Percentiles rank a stretch among this genome's conserved stretches.
phyloP scores from a whole-genome alignment of 257 asterid genomes.

The Solanum medicagineum region DNA sequence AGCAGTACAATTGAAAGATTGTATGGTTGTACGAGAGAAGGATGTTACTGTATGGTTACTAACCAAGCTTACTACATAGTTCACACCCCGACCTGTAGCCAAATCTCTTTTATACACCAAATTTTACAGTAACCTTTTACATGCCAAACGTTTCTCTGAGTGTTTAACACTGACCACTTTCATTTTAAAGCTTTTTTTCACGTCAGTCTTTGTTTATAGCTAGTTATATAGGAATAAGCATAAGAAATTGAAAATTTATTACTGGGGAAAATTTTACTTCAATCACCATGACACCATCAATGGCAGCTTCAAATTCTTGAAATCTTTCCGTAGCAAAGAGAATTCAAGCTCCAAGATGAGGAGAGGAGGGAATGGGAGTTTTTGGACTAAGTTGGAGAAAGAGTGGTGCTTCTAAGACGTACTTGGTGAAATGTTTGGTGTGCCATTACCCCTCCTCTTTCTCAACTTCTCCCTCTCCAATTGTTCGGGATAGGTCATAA shows the following conservation, averaged over 20 bases:
- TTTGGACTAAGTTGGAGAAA: not conserved
- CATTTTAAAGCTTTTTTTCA: not conserved
- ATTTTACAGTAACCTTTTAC: not conserved
- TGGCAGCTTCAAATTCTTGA: not conserved
- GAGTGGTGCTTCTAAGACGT: not conserved
- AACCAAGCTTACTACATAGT: not conserved
- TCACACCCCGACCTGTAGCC: not conserved
- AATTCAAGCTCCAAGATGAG: not conserved
- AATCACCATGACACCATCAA: not conserved
- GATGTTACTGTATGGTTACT: not conserved
- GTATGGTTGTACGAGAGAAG: not conserved
- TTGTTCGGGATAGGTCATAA: too few relatives aligned
- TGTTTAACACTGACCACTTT: not conserved
- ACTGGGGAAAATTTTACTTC: not conserved
- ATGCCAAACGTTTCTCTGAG: not conserved
- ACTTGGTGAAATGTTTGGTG: not conserved
- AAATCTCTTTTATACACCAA: not conserved
- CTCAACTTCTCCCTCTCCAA: too few relatives aligned
- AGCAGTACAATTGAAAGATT: not conserved
- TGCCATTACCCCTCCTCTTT: too few relatives aligned
- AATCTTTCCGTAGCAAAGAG: not conserved
- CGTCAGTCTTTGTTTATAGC: not conserved
- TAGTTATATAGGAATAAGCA: not conserved
- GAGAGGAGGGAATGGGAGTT: not conserved
- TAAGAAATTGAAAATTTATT: not conserved